Conservation (phyloP, 306 rosid species). For the Vicia faba region DNA sequence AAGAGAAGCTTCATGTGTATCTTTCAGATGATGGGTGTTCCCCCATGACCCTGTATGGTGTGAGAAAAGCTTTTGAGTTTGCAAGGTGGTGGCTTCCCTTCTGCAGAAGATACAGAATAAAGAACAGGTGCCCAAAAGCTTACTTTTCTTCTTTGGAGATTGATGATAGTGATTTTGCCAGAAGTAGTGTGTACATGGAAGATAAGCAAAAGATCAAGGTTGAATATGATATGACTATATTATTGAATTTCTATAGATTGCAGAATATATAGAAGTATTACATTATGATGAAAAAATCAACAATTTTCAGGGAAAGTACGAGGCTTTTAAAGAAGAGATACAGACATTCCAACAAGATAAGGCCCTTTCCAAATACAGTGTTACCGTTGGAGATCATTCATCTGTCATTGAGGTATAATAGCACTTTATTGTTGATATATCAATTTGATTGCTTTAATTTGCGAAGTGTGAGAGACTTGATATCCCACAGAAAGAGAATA, state of each 20-base stretch:
- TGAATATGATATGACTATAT: background rate
- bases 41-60: slow-evolving; percentile 41
- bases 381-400: slow-evolving; percentile 42
- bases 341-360: slow-evolving; percentile 24
- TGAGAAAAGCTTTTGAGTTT: slow-evolving; percentile 56
- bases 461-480: background rate
- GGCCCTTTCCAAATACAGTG: slow-evolving; percentile 10
- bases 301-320: slow-evolving; percentile 50
- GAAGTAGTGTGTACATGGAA: slow-evolving; percentile 35
- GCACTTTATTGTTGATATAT: background rate
- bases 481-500: background rate
- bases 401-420: slow-evolving; percentile 54
- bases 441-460: background rate
- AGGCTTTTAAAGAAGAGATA: slow-evolving; percentile 46
- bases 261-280: background rate
- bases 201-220: slow-evolving; percentile 53
- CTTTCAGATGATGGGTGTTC: slow-evolving; percentile 76
- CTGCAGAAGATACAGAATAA: slow-evolving; percentile 49
- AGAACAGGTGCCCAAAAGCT: slow-evolving; percentile 59
- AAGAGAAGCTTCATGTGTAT: slow-evolving; percentile 64
- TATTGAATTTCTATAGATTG: background rate
- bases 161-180: slow-evolving; percentile 30
- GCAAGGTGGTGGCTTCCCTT: slow-evolving; percentile 73
- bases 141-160: slow-evolving; percentile 51
- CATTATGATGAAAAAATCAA: slow-evolving; percentile 19